Conservation (phyloP, 768 basidiomycete species). For the Lentinus brumalis region DNA sequence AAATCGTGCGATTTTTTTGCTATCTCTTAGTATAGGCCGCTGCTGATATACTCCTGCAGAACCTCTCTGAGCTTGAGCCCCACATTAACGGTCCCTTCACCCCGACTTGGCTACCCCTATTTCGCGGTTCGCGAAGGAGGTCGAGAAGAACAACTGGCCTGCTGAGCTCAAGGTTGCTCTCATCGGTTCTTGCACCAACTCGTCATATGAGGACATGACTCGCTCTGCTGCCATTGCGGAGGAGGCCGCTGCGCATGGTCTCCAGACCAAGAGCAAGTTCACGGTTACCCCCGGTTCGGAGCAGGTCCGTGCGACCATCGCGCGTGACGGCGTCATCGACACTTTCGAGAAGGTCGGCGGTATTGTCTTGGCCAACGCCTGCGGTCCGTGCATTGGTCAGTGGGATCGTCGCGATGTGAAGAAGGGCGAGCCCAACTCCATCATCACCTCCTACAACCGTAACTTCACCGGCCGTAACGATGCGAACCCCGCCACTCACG, state of each 20-base stretch:
- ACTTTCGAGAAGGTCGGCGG: constrained; percentile 89
- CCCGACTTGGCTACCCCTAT: constrained; percentile 98
- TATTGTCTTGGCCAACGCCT: constrained; percentile 95
- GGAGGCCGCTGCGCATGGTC: constrained; percentile 86
- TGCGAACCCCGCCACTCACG: constrained; percentile 98
- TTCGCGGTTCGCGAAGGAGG: constrained; percentile 90
- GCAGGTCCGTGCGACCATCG: constrained; percentile 97
- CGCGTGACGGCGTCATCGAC: constrained; percentile 90
- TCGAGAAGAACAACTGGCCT: constrained; percentile 96
- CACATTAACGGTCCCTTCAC: constrained; percentile 99
- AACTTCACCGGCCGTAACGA: constrained; percentile 99
- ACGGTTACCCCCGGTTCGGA: constrained; percentile 98
- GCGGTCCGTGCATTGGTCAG: constrained; percentile 98
- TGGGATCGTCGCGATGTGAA: constrained; percentile 97
- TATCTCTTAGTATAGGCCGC: not conserved
- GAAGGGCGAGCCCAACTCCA: constrained; percentile 97
- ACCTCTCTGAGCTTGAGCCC: constrained; percentile 96
- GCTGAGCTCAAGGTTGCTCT: constrained; percentile 95
- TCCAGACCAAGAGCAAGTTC: constrained; percentile 90
- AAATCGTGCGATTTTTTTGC: constrained; percentile 63
- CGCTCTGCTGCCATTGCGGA: constrained; percentile 93
- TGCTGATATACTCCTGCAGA: constrained; percentile 42
- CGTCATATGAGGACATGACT: constrained; percentile 99
- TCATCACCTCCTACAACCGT: constrained; percentile 99
- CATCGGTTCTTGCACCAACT: constrained; percentile 99